Conservation (phyloP, 768 basidiomycete genomes). For the Fomitopsis pulvina region DNA sequence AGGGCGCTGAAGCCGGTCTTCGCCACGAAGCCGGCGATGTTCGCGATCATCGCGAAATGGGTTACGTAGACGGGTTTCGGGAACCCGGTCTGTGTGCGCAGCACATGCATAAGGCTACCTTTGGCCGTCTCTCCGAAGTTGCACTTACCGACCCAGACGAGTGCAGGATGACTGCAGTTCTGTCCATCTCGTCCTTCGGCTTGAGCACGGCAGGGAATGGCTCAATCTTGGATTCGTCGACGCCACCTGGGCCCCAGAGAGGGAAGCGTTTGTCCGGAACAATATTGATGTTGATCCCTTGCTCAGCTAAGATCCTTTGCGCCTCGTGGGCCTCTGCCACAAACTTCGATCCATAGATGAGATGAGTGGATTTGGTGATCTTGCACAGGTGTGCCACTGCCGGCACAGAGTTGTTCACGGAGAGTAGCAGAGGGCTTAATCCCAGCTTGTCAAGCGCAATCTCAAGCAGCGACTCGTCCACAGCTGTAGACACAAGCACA, state of each 20-base stretch:
- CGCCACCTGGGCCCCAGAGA: slow-evolving; percentile 34
- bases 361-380: slow-evolving; percentile 28
- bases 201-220: slow-evolving; percentile 21
- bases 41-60: slow-evolving; percentile 29
- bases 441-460: slow-evolving; percentile 36
- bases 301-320: slow-evolving; percentile 20
- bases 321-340: slow-evolving; percentile 27
- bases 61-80: slow-evolving; percentile 38
- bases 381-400: slow-evolving; percentile 38
- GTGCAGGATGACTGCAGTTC: slow-evolving; percentile 36
- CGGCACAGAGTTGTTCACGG: slow-evolving; percentile 39
- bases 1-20: slow-evolving; percentile 36
- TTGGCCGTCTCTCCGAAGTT: not conserved
- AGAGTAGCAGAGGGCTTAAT: slow-evolving; percentile 31
- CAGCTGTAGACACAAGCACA: slow-evolving; percentile 31
- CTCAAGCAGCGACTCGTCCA: slow-evolving; percentile 36
- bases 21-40: slow-evolving; percentile 30
- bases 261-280: slow-evolving; percentile 32
- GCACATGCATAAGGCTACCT: not conserved
- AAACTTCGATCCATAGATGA: slow-evolving; percentile 36
- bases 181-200: slow-evolving; percentile 26
- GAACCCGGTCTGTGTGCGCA: slow-evolving; percentile 34
- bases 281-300: slow-evolving; percentile 18
- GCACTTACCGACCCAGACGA: slow-evolving; percentile 32
- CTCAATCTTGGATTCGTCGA: slow-evolving; percentile 22